Evolutionary conservation across 805 yeast genomes (phyloP).

Genomic region (Clavispora carvajalis): DNA sequence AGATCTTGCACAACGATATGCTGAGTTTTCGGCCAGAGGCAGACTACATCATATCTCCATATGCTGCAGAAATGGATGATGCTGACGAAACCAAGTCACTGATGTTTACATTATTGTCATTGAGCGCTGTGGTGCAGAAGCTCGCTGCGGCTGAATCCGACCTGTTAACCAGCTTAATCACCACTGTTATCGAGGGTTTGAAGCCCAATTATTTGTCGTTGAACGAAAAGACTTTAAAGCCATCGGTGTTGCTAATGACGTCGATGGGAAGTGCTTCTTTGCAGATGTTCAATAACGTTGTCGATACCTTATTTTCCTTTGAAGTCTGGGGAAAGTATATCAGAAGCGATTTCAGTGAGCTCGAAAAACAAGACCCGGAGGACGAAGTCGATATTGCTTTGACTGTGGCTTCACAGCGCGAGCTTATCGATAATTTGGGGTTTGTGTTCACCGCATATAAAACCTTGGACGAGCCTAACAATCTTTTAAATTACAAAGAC

Average conservation of each 20-base stretch:
- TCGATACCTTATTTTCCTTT: constrained; percentile 28
- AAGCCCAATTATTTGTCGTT: constrained; percentile 45
- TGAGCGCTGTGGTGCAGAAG: constrained; percentile 17
- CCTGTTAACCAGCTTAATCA: constrained; percentile 30
- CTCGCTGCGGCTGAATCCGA: constrained; percentile 29
- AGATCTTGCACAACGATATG: constrained; percentile 72
- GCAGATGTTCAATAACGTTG: constrained; percentile 42
- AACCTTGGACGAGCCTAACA: constrained; percentile 22
- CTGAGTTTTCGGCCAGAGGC: constrained; percentile 25
- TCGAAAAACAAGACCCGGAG: constrained; percentile 6
- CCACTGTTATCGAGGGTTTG: constrained; percentile 38
- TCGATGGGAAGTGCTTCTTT: constrained; percentile 46
- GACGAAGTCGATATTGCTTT: constrained; percentile 23
- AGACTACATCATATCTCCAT: constrained; percentile 21
- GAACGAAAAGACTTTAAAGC: constrained; percentile 52
- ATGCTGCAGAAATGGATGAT: constrained; percentile 25
- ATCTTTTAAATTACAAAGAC: constrained; percentile 52
- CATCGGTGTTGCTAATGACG: constrained; percentile 57
- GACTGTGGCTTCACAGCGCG: constrained; percentile 54
- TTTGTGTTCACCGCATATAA: constrained; percentile 47
- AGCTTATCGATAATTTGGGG: constrained; percentile 54
- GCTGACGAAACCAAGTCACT: constrained; percentile 31
- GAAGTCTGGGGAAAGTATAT: constrained; percentile 41
- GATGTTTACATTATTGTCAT: constrained; percentile 34
- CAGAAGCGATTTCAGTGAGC: constrained; percentile 15